These are phyloP conservation scores for Rosa rugosa DNA, from an alignment of 306 rosid species.

Conservation along the genomic window DNA sequence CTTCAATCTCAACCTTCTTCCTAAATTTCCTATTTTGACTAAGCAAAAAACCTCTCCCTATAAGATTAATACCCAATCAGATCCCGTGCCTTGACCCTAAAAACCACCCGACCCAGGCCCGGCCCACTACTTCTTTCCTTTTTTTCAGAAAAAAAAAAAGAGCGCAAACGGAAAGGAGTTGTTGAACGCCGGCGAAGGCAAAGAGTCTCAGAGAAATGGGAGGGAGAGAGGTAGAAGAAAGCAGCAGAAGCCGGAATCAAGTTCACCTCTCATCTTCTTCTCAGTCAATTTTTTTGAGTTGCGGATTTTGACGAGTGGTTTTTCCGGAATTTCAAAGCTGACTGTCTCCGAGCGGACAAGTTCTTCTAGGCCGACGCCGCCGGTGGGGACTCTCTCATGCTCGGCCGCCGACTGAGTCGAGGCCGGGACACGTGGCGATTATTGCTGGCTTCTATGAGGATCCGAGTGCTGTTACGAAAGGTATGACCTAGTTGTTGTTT, in stretches of 20 bases:
- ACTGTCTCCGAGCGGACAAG: conserved; percentile 90
- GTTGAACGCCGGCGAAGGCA: too few relatives aligned
- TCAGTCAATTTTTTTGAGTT: too few relatives aligned
- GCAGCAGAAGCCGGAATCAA: conserved; percentile 11
- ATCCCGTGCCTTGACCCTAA: background rate
- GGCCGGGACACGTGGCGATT: conserved; percentile 86
- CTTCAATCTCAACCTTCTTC: background rate
- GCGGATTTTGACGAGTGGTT: background rate
- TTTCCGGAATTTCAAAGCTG: conserved; percentile 39
- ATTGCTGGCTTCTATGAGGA: conserved; percentile 94
- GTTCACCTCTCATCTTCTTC: background rate
- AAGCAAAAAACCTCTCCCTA: background rate
- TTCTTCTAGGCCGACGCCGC: conserved; percentile 72
- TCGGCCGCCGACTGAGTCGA: conserved; percentile 91
- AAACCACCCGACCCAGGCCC: background rate
- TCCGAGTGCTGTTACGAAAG: conserved; percentile 94
- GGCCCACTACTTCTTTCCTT: background rate
- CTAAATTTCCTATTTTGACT: background rate
- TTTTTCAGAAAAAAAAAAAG: background rate
- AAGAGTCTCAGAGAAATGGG: conserved; percentile 51
- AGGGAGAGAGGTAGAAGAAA: conserved; percentile 16
- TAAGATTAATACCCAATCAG: background rate
- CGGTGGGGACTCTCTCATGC: conserved; percentile 99
- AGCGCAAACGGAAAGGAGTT: background rate
- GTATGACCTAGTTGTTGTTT: conserved; percentile 29